phyloP scores from a whole-genome alignment of 148 eudicot species.

The Camellia sinensis region DNA sequence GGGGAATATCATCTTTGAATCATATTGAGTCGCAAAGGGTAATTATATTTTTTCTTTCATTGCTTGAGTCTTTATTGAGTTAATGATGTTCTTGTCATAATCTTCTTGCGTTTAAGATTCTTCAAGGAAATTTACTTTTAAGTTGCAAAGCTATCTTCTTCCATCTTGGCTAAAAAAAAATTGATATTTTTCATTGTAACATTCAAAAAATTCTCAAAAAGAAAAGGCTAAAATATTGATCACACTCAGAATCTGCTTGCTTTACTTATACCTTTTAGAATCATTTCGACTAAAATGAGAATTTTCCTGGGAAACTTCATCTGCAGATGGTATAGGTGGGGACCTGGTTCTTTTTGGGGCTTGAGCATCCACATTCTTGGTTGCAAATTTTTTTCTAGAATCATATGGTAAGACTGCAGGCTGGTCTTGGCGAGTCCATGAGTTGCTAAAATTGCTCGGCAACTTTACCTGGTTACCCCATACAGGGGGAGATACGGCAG shows the following conservation, averaged over 20 bases:
- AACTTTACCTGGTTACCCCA: constrained; percentile 23
- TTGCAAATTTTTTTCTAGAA: constrained; percentile 19
- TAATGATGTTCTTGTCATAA: no score
- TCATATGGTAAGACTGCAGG: constrained; percentile 15
- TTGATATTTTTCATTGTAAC: not conserved
- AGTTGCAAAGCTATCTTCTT: no score
- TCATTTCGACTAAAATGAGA: constrained; percentile 14
- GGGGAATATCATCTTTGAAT: not conserved
- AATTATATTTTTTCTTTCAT: not conserved
- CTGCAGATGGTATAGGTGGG: constrained; percentile 24
- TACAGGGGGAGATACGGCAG: constrained; percentile 20
- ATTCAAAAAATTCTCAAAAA: not conserved
- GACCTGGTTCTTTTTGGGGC: constrained; percentile 27
- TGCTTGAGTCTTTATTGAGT: no score
- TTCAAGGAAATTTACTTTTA: no score
- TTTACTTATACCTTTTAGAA: constrained; percentile 29
- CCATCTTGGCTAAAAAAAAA: not conserved
- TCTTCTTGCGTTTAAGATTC: no score
- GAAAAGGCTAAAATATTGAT: not conserved
- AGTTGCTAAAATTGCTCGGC: constrained; percentile 17
- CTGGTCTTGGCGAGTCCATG: constrained; percentile 20
- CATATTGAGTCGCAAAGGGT: not conserved
- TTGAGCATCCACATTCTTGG: constrained; percentile 26
- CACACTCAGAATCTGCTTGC: not conserved
- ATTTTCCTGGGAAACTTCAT: constrained; percentile 21